Conservation (phyloP, 768 basidiomycete genomes). For the Kwoniella sp. region DNA sequence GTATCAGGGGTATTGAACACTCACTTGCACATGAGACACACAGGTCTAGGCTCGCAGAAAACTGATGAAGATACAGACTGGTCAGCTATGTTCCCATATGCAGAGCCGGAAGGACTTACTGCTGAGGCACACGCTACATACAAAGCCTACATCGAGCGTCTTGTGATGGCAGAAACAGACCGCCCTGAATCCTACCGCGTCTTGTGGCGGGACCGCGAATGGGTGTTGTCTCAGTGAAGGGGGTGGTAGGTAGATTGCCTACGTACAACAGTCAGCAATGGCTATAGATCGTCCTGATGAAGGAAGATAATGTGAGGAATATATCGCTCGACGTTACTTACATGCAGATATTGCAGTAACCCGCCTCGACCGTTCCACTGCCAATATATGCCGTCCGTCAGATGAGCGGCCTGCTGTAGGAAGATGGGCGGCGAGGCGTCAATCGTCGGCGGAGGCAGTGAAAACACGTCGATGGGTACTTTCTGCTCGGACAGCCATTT, state of each 20-base stretch:
- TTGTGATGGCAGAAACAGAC: constrained; percentile 99
- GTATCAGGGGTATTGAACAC: constrained; percentile 49
- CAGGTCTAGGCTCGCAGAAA: constrained; percentile 89
- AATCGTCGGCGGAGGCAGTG: constrained; percentile 70
- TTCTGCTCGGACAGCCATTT: constrained; percentile 62
- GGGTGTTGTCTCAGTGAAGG: constrained; percentile 69
- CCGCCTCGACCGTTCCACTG: constrained; percentile 57
- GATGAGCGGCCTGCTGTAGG: constrained; percentile 92
- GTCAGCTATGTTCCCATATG: background rate
- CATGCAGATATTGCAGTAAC: constrained; percentile 42
- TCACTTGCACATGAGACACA: constrained; percentile 90
- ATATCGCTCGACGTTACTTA: constrained; percentile 27
- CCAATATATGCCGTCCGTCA: constrained; percentile 93
- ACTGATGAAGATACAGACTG: constrained; percentile 61
- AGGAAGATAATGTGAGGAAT: too few relatives aligned
- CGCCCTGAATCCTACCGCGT: constrained; percentile 93
- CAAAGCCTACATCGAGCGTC: constrained; percentile 93
- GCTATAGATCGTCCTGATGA: too few relatives aligned
- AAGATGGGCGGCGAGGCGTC: constrained; percentile 74
- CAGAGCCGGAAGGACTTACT: constrained; percentile 64
- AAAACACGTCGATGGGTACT: constrained; percentile 95
- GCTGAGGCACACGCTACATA: constrained; percentile 97
- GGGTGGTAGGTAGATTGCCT: constrained; percentile 84
- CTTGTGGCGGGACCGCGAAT: constrained; percentile 84
- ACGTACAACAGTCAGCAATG: too few relatives aligned